These are phyloP conservation scores for Teratosphaeria epicoccoides DNA, from an alignment of 2,329 filamentous ascomycete species.

Conservation along the genomic window DNA sequence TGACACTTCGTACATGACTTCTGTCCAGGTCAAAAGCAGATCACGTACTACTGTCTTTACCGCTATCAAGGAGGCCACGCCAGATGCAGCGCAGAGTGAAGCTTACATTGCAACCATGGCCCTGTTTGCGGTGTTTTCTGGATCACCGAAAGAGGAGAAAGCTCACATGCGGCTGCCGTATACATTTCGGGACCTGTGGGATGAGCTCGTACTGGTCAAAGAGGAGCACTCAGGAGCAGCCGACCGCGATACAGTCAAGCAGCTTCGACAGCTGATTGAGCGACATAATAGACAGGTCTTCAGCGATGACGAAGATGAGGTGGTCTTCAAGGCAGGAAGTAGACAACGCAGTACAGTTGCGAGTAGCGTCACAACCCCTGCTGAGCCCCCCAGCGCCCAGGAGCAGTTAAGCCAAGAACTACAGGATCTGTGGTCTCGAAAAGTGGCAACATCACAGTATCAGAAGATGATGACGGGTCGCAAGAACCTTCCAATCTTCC, in stretches of 20 bases:
- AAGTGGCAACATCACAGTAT: conserved; percentile 46
- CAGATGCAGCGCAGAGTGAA: conserved; percentile 72
- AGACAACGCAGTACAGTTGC: conserved; percentile 33
- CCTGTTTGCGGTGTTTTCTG: conserved; percentile 69
- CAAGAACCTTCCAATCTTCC: conserved; percentile 80
- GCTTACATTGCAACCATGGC: conserved; percentile 72
- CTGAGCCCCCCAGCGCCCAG: conserved; percentile 10
- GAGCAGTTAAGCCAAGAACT: conserved; percentile 30
- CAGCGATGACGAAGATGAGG: conserved; percentile 36
- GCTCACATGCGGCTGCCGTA: conserved; percentile 66
- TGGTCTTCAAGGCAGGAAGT: conserved; percentile 69
- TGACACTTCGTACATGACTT: conserved; percentile 32
- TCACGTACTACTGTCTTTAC: conserved; percentile 49
- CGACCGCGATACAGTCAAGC: conserved; percentile 59
- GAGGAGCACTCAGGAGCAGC: conserved; percentile 59
- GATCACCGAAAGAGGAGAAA: conserved; percentile 77
- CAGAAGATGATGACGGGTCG: conserved; percentile 69
- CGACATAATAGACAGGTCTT: conserved; percentile 49
- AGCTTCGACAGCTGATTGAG: conserved; percentile 60
- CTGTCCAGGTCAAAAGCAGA: conserved; percentile 36
- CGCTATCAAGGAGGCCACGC: conserved; percentile 64
- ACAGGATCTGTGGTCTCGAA: conserved; percentile 42
- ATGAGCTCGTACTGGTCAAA: conserved; percentile 60
- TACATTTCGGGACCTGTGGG: conserved; percentile 76
- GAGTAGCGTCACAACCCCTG: conserved; percentile 25